Evolutionary conservation across 2,329 filamentous ascomycete species (phyloP).

Genomic region (Ceratocystis huliohia): DNA sequence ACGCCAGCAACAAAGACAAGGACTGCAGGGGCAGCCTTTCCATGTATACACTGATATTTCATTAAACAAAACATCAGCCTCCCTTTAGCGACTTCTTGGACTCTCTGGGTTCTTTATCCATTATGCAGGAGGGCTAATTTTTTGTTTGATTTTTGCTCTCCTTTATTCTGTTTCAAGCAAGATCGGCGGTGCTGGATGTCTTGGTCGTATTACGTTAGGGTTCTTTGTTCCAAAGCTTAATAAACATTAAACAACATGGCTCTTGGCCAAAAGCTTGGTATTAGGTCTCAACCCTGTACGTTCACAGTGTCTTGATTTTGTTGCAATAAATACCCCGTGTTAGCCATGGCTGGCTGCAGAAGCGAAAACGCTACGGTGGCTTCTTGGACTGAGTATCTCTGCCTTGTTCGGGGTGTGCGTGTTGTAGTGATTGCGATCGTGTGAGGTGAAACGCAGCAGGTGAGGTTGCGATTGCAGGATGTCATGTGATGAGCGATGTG

Average conservation of each 20-base stretch:
- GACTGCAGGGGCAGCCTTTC: background rate
- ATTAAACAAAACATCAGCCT: background rate
- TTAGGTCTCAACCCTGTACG: background rate
- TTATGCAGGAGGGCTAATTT: background rate
- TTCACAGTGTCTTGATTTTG: background rate
- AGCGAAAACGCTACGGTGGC: background rate
- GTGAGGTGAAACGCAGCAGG: too few species aligned
- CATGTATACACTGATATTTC: background rate
- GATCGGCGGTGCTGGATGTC: background rate
- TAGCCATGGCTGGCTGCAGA: background rate
- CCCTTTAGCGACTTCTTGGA: background rate
- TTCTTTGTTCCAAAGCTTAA: constrained; percentile 1
- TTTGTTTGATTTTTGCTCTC: background rate
- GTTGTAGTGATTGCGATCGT: background rate
- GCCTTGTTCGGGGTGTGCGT: background rate
- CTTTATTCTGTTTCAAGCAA: background rate
- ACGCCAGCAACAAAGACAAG: background rate
- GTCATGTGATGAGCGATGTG: too few species aligned
- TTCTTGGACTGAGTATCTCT: background rate
- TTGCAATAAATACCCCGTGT: background rate
- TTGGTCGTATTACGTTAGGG: background rate
- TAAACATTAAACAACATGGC: background rate
- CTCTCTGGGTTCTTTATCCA: background rate
- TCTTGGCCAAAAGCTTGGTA: constrained; percentile 3
- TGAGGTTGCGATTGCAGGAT: too few species aligned